Conservation (phyloP, 2,329 filamentous ascomycete genomes). For the Alternaria consortialis region DNA sequence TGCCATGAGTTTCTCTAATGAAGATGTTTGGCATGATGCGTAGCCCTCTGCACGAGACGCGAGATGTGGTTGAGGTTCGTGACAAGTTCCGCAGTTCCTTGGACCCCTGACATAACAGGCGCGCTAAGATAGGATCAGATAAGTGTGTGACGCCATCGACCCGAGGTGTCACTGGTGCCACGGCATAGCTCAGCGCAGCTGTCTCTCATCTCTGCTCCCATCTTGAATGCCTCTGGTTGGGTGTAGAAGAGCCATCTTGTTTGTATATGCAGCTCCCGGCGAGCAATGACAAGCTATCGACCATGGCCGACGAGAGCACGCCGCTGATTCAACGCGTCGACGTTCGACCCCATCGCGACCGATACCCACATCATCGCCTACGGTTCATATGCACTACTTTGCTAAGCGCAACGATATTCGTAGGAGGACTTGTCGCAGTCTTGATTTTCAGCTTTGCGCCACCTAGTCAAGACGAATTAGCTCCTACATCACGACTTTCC, state of each 20-base stretch:
- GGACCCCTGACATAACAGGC: slow-evolving; percentile 13
- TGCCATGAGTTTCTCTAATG: neutral
- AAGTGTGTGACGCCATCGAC: slow-evolving; percentile 22
- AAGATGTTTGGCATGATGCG: neutral
- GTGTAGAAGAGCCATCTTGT: neutral
- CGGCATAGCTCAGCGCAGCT: slow-evolving; percentile 14
- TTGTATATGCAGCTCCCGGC: slow-evolving; percentile 24
- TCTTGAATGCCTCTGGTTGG: slow-evolving; percentile 10
- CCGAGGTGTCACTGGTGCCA: neutral
- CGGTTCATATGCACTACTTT: slow-evolving; percentile 73
- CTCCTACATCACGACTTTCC: slow-evolving; percentile 9
- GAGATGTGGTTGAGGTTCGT: neutral
- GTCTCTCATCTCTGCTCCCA: neutral
- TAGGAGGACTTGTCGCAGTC: slow-evolving; percentile 50
- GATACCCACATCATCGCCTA: slow-evolving; percentile 63
- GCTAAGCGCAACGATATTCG: slow-evolving; percentile 49
- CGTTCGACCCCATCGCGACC: slow-evolving; percentile 62
- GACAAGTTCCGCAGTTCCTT: neutral
- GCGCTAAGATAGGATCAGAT: slow-evolving; percentile 22
- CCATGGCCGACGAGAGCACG: slow-evolving; percentile 66
- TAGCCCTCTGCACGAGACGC: neutral
- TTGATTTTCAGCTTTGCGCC: slow-evolving; percentile 51
- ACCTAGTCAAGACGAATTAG: slow-evolving; percentile 41
- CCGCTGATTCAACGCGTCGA: slow-evolving; percentile 72
- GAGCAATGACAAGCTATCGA: slow-evolving; percentile 40